Base-by-base conservation (phyloP, 1,284 basidiomycete species). In the Tetrapyrgos nigripes region DNA sequence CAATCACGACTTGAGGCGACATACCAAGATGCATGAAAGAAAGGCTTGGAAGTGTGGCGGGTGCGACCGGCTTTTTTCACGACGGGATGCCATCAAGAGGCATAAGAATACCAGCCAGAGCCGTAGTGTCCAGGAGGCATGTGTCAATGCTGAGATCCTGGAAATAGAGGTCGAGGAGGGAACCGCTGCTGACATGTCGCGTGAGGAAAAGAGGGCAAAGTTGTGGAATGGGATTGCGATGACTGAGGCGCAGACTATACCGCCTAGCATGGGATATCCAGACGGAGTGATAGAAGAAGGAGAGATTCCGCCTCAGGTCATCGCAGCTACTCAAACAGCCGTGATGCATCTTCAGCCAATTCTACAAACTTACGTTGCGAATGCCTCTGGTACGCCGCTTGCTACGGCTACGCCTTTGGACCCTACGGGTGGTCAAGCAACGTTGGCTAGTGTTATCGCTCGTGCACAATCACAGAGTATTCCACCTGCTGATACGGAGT, bases 1-100 rank as follows among this genome's bases (percentile, higher is more conserved):
- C 48, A 90, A 88, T 63, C 89, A 92, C 62, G 90, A 92, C 68
- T 78, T 92, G 43, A 90, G 89, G 72, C 83, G 90, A 17, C 90
- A 92, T 69, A 70, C 82, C 27, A 84, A 84, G 64, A 74, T 88
- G 33, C 89, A 91, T 68, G 87, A 86, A 55, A 83, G 79, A 64
- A 85, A 82, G 59, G 87, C 85, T 28, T 92, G 84, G 83, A 83
- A 85, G 63, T 92, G 91, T 64, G 76, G 76, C 35, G 88, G 87
- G 1, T 92, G 89, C 67, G 81, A 80, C 40, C 89, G 89, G 71
- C 74, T 87, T 26, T 92, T 92, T 69, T 89, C 88, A 3, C 77
- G 88, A 29, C 79, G 88, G 31, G 91, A 92, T 69, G 91, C 90
- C 6, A 87, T 91, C 68, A 89, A 88, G 69, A 79, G 89, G 21